Conservation (phyloP, 805 yeast species). For the Jamesozyma spencerorum region DNA sequence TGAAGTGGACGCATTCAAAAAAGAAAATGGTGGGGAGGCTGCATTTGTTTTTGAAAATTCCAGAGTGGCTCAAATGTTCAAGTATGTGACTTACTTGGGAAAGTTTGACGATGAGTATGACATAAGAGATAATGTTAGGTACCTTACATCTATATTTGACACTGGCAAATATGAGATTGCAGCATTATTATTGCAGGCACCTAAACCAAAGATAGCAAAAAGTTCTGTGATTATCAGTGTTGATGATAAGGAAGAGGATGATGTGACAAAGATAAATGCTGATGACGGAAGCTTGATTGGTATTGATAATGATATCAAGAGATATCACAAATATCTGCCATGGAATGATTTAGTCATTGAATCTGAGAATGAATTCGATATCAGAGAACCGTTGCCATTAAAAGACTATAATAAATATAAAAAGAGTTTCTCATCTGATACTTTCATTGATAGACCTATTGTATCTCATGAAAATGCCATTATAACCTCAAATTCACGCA, state of each 20-base stretch:
- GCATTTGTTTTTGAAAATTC: constrained; percentile 29
- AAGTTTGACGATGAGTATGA: constrained; percentile 70
- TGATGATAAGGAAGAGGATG: neutral
- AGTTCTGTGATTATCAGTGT: neutral
- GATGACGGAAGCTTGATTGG: neutral
- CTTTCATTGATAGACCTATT: constrained; percentile 8
- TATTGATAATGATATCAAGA: constrained; percentile 7
- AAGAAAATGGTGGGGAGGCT: constrained; percentile 11
- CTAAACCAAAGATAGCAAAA: constrained; percentile 40
- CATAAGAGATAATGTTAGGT: constrained; percentile 76
- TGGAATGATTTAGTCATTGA: constrained; percentile 12
- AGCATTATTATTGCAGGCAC: constrained; percentile 61
- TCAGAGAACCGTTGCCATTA: constrained; percentile 33
- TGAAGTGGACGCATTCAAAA: constrained; percentile 36
- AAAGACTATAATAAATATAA: constrained; percentile 33
- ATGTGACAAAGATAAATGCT: neutral
- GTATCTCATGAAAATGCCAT: constrained; percentile 2
- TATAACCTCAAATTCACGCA: neutral
- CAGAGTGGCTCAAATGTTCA: constrained; percentile 44
- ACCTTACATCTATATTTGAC: constrained; percentile 52
- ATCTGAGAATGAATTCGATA: constrained; percentile 11
- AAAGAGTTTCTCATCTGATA: constrained; percentile 27
- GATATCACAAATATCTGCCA: constrained; percentile 9
- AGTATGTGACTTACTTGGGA: constrained; percentile 51
- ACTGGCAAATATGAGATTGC: constrained; percentile 51